Base-by-base conservation (phyloP, 331 rosid species). In the Quercus tomentella region DNA sequence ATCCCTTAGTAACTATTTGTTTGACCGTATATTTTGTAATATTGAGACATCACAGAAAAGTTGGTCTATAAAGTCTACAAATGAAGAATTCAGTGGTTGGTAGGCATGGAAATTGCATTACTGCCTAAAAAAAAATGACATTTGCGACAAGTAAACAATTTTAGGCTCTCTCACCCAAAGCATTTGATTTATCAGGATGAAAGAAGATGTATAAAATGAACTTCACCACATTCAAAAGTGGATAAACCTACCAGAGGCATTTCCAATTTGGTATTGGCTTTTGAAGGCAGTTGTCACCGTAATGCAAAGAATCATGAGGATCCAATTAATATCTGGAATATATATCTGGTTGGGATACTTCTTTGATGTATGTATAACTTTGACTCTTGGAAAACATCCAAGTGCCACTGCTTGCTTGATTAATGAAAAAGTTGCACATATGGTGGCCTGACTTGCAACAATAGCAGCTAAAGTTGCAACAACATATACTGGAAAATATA, bases 221-320 rank as follows among this genome's bases (percentile, higher is more conserved):
- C 12, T 41, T 41, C 12, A 41, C 45, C 9, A 41, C 33, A 54
- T 58, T 70, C 37, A 56, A 8, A 33, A 49, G 70, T 77, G 23
- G 49, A 72, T 23, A 66, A 37, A 28, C 91, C 63, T 81, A 88
- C 91, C 92, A 84, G 82, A 88, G 56, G 92, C 92, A 86, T 88
- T 88, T 77, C 90, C 92, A 74, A 88, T 86, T 75, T 88, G 92
- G 85, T 72, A 86, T 77, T 88, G 88, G 57, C 86, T 86, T 81
- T 77, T 77, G 66, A 89, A 89, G 69, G 76, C 81, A 23, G 71
- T 76, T 4, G 84, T 77, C 11, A 87, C 83, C 7, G 84, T 56
- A 37, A 85, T 73, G 63, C 91, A 83, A 4, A 82, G 77, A 1
- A 84, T 56, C 93, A 89, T 89, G 11, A 89, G 77, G 33, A 83